Evolutionary conservation across 257 asterid genomes (phyloP).

Genomic region (Scutellaria barbata): DNA sequence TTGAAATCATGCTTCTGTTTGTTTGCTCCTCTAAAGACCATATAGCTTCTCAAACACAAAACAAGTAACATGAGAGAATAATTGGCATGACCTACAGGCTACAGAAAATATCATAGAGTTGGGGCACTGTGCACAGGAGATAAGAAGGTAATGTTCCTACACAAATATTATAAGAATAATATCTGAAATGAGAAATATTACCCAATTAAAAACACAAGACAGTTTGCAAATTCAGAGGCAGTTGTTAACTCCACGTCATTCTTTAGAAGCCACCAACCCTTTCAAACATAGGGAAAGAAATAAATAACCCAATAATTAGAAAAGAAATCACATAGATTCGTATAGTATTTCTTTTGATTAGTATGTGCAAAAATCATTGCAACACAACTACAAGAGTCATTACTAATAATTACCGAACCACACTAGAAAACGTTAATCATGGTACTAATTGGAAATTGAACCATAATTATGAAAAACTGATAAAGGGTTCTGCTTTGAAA

Average conservation of each 20-base stretch:
- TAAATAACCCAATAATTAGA: slow-evolving; percentile 22
- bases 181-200: slow-evolving; percentile 42
- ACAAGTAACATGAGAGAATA: slow-evolving; percentile 33
- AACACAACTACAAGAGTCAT: slow-evolving; percentile 15
- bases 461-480: neutral
- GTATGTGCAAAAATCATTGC: too few species aligned
- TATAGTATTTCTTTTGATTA: neutral
- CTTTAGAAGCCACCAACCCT: slow-evolving; percentile 97
- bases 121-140: neutral
- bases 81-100: slow-evolving; percentile 1
- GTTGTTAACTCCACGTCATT: slow-evolving; percentile 79
- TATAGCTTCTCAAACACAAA: slow-evolving; percentile 61
- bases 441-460: neutral
- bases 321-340: neutral
- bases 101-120: slow-evolving; percentile 1
- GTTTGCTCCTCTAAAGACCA: slow-evolving; percentile 96
- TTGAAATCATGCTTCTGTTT: slow-evolving; percentile 91
- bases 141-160: slow-evolving; percentile 1
- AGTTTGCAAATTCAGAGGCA: slow-evolving; percentile 77
- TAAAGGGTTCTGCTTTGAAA: slow-evolving; percentile 5
- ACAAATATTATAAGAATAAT: slow-evolving; percentile 12
- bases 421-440: neutral
- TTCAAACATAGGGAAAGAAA: slow-evolving; percentile 35
- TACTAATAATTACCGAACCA: slow-evolving; percentile 14
- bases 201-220: slow-evolving; percentile 80